Percentiles rank a stretch among this genome's conserved stretches.
Conservation (phyloP, 1,139 yeast genomes). For the Taiozyma sp. region DNA sequence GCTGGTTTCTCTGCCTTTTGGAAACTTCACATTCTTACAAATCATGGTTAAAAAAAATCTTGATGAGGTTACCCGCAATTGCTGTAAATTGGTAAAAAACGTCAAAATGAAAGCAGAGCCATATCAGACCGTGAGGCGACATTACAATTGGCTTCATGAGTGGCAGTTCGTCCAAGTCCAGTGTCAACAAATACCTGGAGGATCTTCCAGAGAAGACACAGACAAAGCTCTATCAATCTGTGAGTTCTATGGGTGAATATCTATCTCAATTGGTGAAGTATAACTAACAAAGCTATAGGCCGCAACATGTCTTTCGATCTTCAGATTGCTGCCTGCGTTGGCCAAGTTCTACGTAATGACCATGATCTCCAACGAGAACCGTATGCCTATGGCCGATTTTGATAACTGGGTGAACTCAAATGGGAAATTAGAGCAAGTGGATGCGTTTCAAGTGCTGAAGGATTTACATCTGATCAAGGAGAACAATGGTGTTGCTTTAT, state of each 20-base stretch:
- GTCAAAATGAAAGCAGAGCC: not conserved
- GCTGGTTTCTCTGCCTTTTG: not conserved
- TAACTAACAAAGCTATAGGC: constrained; percentile 39
- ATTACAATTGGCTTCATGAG: not conserved
- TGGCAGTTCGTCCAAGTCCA: constrained; percentile 43
- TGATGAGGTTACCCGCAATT: constrained; percentile 15
- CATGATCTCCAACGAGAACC: constrained; percentile 71
- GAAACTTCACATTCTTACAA: not conserved
- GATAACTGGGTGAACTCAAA: constrained; percentile 72
- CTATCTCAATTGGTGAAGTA: constrained; percentile 7
- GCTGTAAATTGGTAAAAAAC: not conserved
- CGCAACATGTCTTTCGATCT: constrained; percentile 90
- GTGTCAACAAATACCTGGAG: constrained; percentile 86
- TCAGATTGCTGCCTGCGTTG: constrained; percentile 77
- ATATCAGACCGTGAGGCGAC: not conserved
- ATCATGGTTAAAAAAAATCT: constrained; percentile 1
- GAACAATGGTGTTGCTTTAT: constrained; percentile 47
- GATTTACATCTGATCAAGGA: constrained; percentile 74
- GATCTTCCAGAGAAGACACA: constrained; percentile 83
- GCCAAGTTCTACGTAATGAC: constrained; percentile 89
- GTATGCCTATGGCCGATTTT: constrained; percentile 56
- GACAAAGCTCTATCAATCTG: constrained; percentile 62
- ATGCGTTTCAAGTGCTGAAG: constrained; percentile 72
- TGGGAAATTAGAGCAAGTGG: constrained; percentile 46
- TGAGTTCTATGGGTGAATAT: constrained; percentile 6